Percentiles rank a stretch among this genome's conserved stretches.
These are phyloP conservation scores for Solanum chilense DNA, from an alignment of 257 asterid species.

Conservation along the genomic window DNA sequence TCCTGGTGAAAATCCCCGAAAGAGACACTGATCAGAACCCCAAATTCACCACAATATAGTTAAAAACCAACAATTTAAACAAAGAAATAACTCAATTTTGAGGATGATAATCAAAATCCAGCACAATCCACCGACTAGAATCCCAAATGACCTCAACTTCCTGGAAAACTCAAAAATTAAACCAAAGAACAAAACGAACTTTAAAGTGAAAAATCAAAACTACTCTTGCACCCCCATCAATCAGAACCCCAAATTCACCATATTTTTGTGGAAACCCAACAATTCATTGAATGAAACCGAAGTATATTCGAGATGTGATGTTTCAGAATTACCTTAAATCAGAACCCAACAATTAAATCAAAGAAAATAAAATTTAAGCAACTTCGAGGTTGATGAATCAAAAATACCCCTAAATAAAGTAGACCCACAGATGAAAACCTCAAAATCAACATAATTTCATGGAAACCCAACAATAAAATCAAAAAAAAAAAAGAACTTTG, in stretches of 20 bases:
- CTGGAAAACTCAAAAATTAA: neutral
- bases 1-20: conserved; percentile 31
- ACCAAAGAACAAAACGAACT: neutral
- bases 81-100: neutral
- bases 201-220: neutral
- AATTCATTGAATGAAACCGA: neutral
- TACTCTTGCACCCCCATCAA: neutral
- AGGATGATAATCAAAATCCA: neutral
- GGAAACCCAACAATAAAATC: neutral
- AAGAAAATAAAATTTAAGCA: neutral
- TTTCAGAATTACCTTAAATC: neutral
- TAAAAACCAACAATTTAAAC: neutral
- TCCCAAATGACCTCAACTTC: neutral
- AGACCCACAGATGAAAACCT: neutral
- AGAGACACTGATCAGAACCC: neutral
- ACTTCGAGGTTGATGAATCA: no score
- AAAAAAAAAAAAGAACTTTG: neutral
- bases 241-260: neutral
- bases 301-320: neutral
- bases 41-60: neutral
- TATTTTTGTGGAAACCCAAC: neutral
- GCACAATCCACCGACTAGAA: neutral
- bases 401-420: neutral
- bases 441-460: neutral
- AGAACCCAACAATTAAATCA: neutral